Percentiles rank a stretch among this genome's conserved stretches.
phyloP scores from a whole-genome alignment of 805 yeast species.

The Wickerhamomyces silvicola region DNA sequence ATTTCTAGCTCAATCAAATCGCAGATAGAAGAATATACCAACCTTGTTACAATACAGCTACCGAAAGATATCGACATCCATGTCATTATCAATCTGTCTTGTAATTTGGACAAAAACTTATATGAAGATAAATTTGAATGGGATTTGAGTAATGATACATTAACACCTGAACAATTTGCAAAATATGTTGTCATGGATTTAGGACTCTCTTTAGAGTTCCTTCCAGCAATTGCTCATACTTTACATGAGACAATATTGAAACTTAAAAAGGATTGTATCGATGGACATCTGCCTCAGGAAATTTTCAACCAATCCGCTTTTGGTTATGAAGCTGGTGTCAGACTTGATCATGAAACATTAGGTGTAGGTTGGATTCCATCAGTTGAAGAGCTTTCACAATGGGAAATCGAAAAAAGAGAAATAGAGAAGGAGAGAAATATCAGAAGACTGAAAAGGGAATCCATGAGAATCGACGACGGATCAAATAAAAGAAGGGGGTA shows the following conservation, averaged over 20 bases:
- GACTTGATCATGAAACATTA: conserved; percentile 67
- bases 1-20: conserved; percentile 68
- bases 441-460: conserved; percentile 88
- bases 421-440: conserved; percentile 90
- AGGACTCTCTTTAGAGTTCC: conserved; percentile 79
- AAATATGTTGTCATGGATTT: conserved; percentile 73
- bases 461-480: conserved; percentile 62
- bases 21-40: conserved; percentile 72
- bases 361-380: conserved; percentile 86
- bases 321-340: conserved; percentile 57
- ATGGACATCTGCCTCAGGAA: conserved; percentile 50
- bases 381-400: conserved; percentile 78
- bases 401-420: conserved; percentile 93
- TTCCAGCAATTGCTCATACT: conserved; percentile 83
- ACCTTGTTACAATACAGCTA: conserved; percentile 55
- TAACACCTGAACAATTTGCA: conserved; percentile 76
- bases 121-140: conserved; percentile 93
- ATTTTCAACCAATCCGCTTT: conserved; percentile 54
- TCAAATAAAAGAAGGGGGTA: conserved; percentile 31
- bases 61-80: conserved; percentile 64
- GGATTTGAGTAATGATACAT: conserved; percentile 54
- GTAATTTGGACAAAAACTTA: conserved; percentile 74
- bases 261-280: conserved; percentile 76
- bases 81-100: conserved; percentile 73
- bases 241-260: conserved; percentile 74